Evolutionary conservation across 257 asterid species (phyloP).

Genomic region (Cruciata laevipes): DNA sequence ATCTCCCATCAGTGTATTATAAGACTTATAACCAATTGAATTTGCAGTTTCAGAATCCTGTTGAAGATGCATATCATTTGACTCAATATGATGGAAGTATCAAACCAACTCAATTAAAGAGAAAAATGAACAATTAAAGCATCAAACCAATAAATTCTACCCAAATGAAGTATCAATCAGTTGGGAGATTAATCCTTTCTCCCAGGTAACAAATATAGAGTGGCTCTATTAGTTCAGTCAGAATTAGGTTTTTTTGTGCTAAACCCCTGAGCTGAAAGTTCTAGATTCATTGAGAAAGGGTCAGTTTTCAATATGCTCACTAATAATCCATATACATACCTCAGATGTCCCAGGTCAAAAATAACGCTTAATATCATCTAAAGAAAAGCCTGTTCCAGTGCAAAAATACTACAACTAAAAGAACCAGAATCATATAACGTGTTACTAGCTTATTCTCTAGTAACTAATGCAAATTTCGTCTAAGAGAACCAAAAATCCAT

Average conservation of each 20-base stretch:
- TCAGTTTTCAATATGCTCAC: neutral
- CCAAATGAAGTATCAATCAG: neutral
- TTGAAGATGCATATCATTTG: slow-evolving; percentile 13
- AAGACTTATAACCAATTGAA: slow-evolving; percentile 86
- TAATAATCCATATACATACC: neutral
- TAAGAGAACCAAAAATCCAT: neutral
- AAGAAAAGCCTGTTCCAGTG: neutral
- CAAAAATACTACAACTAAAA: neutral
- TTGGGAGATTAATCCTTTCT: neutral
- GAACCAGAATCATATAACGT: neutral
- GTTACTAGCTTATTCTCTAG: neutral
- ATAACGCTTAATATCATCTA: neutral
- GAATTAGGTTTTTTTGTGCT: neutral
- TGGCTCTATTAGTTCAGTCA: neutral
- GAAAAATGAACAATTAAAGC: neutral
- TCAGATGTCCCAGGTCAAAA: neutral
- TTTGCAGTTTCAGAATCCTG: slow-evolving; percentile 73
- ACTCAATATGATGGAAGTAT: neutral
- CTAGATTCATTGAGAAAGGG: neutral
- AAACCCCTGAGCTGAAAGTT: neutral
- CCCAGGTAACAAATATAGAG: neutral
- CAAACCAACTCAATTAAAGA: neutral
- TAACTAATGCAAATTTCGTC: neutral
- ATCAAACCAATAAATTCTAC: neutral
- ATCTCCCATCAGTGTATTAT: slow-evolving; percentile 81